A percentile compares a stretch with the other conserved stretches of the same genome.
Conservation (phyloP, 192 early-diverging fungal genomes). For the Umbelopsis ramanniana region DNA sequence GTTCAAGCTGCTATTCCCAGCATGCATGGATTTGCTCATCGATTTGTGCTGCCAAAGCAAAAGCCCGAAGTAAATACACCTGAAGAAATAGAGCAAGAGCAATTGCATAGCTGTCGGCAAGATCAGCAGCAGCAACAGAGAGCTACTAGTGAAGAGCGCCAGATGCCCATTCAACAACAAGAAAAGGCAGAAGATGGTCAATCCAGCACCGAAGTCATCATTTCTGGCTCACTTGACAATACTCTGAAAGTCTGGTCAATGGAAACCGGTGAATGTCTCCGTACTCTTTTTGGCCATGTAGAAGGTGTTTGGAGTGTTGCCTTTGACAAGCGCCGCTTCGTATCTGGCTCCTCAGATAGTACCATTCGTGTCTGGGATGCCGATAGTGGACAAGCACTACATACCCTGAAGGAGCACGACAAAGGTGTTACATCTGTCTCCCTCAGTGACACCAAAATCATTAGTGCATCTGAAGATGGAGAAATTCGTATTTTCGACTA, state of each 20-base stretch:
- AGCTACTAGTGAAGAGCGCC: not conserved
- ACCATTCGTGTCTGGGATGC: slow-evolving; percentile 79
- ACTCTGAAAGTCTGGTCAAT: slow-evolving; percentile 94
- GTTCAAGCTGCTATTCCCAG: slow-evolving; percentile 59
- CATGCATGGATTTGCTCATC: slow-evolving; percentile 37
- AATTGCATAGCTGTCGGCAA: slow-evolving; percentile 13
- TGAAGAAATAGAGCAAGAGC: slow-evolving; percentile 6
- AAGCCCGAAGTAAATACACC: not conserved
- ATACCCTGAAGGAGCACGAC: slow-evolving; percentile 62
- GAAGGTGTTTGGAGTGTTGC: slow-evolving; percentile 85
- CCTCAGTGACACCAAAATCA: slow-evolving; percentile 85
- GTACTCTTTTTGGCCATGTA: slow-evolving; percentile 79
- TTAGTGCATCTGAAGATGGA: slow-evolving; percentile 85
- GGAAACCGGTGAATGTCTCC: slow-evolving; percentile 74
- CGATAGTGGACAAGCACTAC: slow-evolving; percentile 64
- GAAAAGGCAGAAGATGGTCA: not conserved
- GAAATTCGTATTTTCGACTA: slow-evolving; percentile 83
- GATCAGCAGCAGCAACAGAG: slow-evolving; percentile 1
- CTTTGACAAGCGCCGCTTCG: slow-evolving; percentile 75
- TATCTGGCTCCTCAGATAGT: slow-evolving; percentile 67
- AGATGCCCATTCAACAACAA: not conserved
- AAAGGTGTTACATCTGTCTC: slow-evolving; percentile 79
- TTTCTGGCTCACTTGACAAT: slow-evolving; percentile 86
- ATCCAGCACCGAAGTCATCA: slow-evolving; percentile 52
- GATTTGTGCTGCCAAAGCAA: slow-evolving; percentile 18